Conservation (phyloP, 768 basidiomycete species). For the Astraeus odoratus region DNA sequence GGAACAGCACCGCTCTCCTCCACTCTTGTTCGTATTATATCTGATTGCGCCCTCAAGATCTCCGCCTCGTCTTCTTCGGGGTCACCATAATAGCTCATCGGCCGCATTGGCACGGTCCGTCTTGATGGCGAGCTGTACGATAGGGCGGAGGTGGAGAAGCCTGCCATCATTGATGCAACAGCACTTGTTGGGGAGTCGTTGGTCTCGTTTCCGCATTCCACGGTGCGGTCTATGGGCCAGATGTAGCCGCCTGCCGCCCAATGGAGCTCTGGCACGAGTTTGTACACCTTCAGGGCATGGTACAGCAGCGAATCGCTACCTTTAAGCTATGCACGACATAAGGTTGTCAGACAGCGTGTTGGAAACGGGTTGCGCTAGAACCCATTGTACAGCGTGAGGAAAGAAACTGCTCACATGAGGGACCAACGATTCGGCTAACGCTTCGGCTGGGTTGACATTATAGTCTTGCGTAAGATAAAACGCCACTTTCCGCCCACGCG, state of each 20-base stretch:
- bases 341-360: background rate
- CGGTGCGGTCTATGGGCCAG: slow-evolving; percentile 67
- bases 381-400: background rate
- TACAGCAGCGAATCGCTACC: slow-evolving; percentile 71
- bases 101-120: slow-evolving; percentile 30
- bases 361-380: background rate
- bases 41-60: slow-evolving; percentile 21
- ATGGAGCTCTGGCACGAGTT: slow-evolving; percentile 65
- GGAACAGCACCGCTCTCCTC: slow-evolving; percentile 64
- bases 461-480: slow-evolving; percentile 70
- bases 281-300: slow-evolving; percentile 71
- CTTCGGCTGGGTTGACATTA: slow-evolving; percentile 60
- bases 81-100: slow-evolving; percentile 41
- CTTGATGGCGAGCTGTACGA: slow-evolving; percentile 14
- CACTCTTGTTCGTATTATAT: slow-evolving; percentile 45
- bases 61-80: slow-evolving; percentile 32
- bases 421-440: slow-evolving; percentile 61
- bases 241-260: slow-evolving; percentile 81
- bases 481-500: slow-evolving; percentile 63
- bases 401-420: slow-evolving; percentile 48
- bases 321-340: slow-evolving; percentile 45
- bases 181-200: slow-evolving; percentile 18
- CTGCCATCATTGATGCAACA: slow-evolving; percentile 18
- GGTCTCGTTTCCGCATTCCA: slow-evolving; percentile 52
- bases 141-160: slow-evolving; percentile 12